Conservation (phyloP, 352 stramenopile genomes). For the Phytophthora kernoviae region DNA sequence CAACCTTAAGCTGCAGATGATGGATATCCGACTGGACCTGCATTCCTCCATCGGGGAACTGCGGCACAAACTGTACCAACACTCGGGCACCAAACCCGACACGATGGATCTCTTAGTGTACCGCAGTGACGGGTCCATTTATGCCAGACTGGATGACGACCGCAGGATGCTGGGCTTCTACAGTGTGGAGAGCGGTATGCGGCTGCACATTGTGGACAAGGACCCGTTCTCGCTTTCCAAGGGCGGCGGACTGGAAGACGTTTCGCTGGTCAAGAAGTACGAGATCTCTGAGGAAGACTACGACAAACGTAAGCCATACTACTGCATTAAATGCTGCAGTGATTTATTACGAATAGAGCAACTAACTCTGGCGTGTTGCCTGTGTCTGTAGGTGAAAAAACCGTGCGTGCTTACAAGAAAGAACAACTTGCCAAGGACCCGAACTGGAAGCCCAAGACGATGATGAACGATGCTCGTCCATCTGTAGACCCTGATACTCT, state of each 20-base stretch:
- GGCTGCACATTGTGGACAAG: conserved; percentile 95
- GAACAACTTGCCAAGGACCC: conserved; percentile 95
- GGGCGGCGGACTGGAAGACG: conserved; percentile 96
- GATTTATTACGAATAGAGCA: neutral
- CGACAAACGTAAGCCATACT: conserved; percentile 87
- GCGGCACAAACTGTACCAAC: conserved; percentile 93
- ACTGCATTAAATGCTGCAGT: neutral
- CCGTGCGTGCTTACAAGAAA: conserved; percentile 96
- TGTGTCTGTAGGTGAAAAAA: conserved; percentile 88
- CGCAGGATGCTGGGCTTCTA: conserved; percentile 93
- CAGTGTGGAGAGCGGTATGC: conserved; percentile 89
- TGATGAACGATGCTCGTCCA: conserved; percentile 55
- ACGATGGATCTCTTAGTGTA: conserved; percentile 84
- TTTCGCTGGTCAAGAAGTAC: conserved; percentile 98
- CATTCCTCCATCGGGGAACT: conserved; percentile 90
- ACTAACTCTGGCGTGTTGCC: conserved; percentile 6
- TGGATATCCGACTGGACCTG: conserved; percentile 97
- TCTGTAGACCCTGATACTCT: conserved; percentile 43
- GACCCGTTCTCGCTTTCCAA: conserved; percentile 96
- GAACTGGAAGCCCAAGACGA: conserved; percentile 93
- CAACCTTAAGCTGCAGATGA: conserved; percentile 96
- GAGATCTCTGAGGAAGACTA: conserved; percentile 99
- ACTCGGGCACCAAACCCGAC: conserved; percentile 94
- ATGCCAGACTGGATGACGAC: conserved; percentile 71
- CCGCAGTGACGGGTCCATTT: conserved; percentile 52